Evolutionary conservation across 352 stramenopile genomes (phyloP), one percentile per base, ranked within the genome.

Genomic region (Phytophthora chlamydospora): DNA sequence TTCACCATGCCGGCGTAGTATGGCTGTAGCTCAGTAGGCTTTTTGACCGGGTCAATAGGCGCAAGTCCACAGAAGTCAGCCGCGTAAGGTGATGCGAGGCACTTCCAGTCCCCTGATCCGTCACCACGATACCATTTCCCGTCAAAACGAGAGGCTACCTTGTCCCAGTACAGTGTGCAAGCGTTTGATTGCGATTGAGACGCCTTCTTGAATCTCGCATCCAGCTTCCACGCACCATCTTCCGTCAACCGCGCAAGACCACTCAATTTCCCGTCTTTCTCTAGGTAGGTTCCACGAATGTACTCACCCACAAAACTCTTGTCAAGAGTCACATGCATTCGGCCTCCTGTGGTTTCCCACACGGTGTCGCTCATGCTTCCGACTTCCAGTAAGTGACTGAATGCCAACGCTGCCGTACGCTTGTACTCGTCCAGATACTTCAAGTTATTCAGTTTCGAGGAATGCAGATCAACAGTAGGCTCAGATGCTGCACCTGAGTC

Each of bases 1-100:
- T 96, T 96, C 40, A 96, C 76, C 45, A 96, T 75, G 3, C 89
- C 89, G 8, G 80, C 78, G 53, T 95, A 94, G 48, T 86, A 95
- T 14, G 86, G 88, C 48, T 89, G 83, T 12, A 81, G 44, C 13
- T 73, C 59, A 24, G 57, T 68, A 8, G 57, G 46, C 10, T 81
- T 72, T 32, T 83, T 83, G 4, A 54, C 59, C 0, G 56, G 62
- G 16, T 85, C 75, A 3, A 57, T 55, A 31, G 68, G 50, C 1
- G 74, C 73, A n/a, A 93, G 59, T 8, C 88, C 88, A 47, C 86
- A 77, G 39, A 95, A 91, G 35, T 93, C 74, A 19, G 68, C 73
- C 7, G 70, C 61, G 29, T 80, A 74, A 6, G 81, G 71, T 9
- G 75, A 69, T 7, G 68, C 51, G 24, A 90, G 56, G 46, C 86